Evolutionary conservation across 495 filamentous ascomycete species (phyloP).

Genomic region (Pyronema domesticum): DNA sequence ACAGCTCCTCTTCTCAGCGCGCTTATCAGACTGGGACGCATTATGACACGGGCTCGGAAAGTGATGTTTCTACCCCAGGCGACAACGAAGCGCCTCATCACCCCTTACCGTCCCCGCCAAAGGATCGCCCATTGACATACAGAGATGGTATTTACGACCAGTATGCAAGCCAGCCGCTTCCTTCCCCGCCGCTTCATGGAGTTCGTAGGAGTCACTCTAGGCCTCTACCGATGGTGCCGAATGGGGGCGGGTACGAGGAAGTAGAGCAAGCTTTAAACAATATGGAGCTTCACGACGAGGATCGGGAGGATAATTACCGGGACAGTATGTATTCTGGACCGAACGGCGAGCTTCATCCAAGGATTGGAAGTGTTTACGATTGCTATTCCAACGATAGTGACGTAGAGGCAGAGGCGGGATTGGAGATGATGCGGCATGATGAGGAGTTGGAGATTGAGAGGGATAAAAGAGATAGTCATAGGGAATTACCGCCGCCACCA

Average conservation of each 20-base stretch:
- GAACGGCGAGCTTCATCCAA: constrained; percentile 36
- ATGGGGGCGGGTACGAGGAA: constrained; percentile 26
- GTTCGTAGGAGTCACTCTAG: constrained; percentile 24
- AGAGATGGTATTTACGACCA: constrained; percentile 8
- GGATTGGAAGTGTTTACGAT: constrained; percentile 22
- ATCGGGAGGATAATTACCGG: not conserved
- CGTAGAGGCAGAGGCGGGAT: constrained; percentile 70
- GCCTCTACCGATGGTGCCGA: constrained; percentile 27
- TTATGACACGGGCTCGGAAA: constrained; percentile 22
- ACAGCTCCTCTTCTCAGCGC: not conserved
- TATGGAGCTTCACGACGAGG: constrained; percentile 6
- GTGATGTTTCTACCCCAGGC: constrained; percentile 17
- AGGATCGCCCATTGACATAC: constrained; percentile 10
- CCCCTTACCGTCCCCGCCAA: constrained; percentile 20
- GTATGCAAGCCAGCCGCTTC: constrained; percentile 13
- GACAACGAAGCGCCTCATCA: constrained; percentile 10
- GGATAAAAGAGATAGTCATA: constrained; percentile 7
- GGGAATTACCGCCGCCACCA: constrained; percentile 18
- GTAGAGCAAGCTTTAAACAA: constrained; percentile 17
- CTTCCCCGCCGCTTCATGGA: constrained; percentile 28
- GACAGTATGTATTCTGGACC: constrained; percentile 20
- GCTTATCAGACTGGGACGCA: constrained; percentile 11
- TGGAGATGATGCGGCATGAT: constrained; percentile 69
- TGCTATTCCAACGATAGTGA: constrained; percentile 52
- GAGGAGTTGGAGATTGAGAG: constrained; percentile 43